phyloP scores from a whole-genome alignment of 331 rosid species.

The Pyrus hybrid region DNA sequence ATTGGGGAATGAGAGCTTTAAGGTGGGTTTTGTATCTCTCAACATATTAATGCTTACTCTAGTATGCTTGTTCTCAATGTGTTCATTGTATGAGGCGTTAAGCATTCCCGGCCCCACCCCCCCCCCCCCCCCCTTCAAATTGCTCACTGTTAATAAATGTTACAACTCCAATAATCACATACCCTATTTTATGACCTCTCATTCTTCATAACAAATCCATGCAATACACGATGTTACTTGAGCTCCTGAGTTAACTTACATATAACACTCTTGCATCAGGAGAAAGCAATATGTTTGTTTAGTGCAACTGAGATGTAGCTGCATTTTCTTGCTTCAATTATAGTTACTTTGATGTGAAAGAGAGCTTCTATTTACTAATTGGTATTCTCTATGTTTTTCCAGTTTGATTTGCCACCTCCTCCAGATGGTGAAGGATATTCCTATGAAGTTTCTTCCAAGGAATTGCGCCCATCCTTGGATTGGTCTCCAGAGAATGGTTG shows the following conservation, averaged over 20 bases:
- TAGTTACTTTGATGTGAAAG: neutral
- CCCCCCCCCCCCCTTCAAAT: neutral
- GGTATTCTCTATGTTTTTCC: conserved; percentile 11
- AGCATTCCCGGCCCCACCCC: too few relatives aligned
- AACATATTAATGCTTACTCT: neutral
- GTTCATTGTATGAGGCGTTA: neutral
- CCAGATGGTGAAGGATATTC: conserved; percentile 77
- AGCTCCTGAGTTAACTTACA: neutral
- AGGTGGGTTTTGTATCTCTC: conserved; percentile 40
- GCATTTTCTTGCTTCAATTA: neutral
- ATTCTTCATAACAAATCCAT: neutral
- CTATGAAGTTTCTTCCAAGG: conserved; percentile 44
- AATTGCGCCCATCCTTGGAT: conserved; percentile 74
- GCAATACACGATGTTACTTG: neutral
- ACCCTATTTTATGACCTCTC: neutral
- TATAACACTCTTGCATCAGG: neutral
- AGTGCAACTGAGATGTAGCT: neutral
- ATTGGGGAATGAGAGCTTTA: conserved; percentile 33
- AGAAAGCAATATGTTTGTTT: neutral
- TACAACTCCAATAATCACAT: neutral
- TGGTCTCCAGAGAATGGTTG: conserved; percentile 67
- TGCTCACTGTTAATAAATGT: neutral
- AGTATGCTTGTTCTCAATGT: neutral
- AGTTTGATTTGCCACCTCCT: conserved; percentile 64
- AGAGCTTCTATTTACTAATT: neutral